Conservation (phyloP, 257 asterid species). For the Eucommia ulmoides region DNA sequence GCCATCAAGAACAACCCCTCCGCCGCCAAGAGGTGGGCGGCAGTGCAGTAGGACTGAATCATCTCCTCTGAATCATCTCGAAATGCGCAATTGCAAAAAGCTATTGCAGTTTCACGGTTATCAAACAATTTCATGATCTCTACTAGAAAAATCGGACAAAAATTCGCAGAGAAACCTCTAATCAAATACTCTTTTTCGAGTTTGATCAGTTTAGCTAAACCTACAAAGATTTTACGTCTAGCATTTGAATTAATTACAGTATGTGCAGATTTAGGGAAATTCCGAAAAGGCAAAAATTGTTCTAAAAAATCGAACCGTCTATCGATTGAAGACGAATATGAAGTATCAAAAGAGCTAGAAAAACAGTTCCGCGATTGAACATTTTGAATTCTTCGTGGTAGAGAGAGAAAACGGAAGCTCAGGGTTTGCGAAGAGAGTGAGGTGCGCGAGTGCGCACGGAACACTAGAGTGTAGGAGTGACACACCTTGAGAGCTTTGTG, state of each 20-base stretch:
- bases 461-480: slow-evolving; percentile 14
- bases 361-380: slow-evolving; percentile 1
- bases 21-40: slow-evolving; percentile 41
- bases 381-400: slow-evolving; percentile 10
- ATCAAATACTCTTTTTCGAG: slow-evolving; percentile 23
- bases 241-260: slow-evolving; percentile 47
- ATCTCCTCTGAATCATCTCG: slow-evolving; percentile 34
- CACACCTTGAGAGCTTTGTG: slow-evolving; percentile 37
- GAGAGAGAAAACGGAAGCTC: slow-evolving; percentile 14
- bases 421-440: slow-evolving; percentile 9
- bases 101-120: slow-evolving; percentile 38
- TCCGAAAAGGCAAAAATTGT: slow-evolving; percentile 48
- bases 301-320: slow-evolving; percentile 40
- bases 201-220: slow-evolving; percentile 51
- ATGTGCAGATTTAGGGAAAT: slow-evolving; percentile 11
- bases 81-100: slow-evolving; percentile 61
- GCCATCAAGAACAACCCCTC: slow-evolving; percentile 44
- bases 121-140: slow-evolving; percentile 45
- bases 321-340: slow-evolving; percentile 11
- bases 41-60: slow-evolving; percentile 37
- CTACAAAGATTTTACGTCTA: slow-evolving; percentile 53
- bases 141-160: slow-evolving; percentile 45
- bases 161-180: slow-evolving; percentile 28
- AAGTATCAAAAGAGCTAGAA: slow-evolving; percentile 17
- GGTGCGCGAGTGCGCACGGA: slow-evolving; percentile 10